These are phyloP conservation scores for Fusarium scirpi DNA, from an alignment of 2,329 filamentous ascomycete genomes.

Conservation along the genomic window DNA sequence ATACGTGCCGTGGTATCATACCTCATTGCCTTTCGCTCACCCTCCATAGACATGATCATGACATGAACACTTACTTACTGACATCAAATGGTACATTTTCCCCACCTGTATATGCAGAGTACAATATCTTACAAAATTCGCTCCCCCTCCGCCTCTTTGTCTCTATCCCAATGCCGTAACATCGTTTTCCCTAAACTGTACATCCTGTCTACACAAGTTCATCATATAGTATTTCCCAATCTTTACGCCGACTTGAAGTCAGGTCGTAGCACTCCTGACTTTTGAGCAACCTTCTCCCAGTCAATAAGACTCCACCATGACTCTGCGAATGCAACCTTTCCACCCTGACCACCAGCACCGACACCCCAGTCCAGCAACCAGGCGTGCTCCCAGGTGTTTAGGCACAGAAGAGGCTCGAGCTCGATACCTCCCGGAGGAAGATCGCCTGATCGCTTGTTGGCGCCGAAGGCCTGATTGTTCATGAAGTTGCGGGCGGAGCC, in stretches of 20 bases:
- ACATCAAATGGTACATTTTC: conserved; percentile 48
- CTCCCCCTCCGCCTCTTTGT: conserved; percentile 27
- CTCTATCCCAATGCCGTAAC: conserved; percentile 33
- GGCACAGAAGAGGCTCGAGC: conserved; percentile 82
- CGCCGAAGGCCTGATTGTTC: conserved; percentile 52
- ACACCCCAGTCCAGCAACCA: conserved; percentile 86
- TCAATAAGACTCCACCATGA: conserved; percentile 91
- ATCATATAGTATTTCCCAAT: conserved; percentile 6
- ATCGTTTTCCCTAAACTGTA: conserved; percentile 27
- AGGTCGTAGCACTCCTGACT: conserved; percentile 51
- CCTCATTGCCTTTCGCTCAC: background rate
- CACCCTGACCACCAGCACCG: conserved; percentile 67
- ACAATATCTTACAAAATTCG: conserved; percentile 49
- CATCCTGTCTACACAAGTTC: conserved; percentile 4
- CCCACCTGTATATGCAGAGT: conserved; percentile 49
- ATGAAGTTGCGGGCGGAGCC: conserved; percentile 55
- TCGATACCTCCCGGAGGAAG: conserved; percentile 75
- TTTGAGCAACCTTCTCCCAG: conserved; percentile 78
- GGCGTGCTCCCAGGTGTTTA: conserved; percentile 97
- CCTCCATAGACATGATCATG: background rate
- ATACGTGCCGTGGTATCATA: background rate
- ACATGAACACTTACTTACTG: conserved; percentile 20
- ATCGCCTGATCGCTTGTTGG: conserved; percentile 46
- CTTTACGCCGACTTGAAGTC: conserved; percentile 49
- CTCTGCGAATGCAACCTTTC: conserved; percentile 81